phyloP scores from a whole-genome alignment of 2,329 filamentous ascomycete genomes.

The Xylariaceae sp. region DNA sequence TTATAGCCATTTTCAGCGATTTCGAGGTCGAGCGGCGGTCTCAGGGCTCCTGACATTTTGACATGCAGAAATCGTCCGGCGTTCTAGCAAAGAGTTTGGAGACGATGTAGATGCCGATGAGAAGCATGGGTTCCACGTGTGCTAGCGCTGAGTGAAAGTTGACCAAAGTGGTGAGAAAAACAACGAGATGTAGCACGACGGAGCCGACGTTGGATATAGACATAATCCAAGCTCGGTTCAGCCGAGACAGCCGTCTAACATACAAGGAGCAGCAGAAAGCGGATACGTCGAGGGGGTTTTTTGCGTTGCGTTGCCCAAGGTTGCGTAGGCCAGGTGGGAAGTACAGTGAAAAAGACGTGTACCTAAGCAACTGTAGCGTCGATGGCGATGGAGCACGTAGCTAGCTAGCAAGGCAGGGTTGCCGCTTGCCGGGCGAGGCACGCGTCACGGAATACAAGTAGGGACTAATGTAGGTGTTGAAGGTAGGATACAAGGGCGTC shows the following conservation, averaged over 20 bases:
- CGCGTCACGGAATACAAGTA: no score
- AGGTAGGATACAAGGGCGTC: no score
- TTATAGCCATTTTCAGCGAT: slow-evolving; percentile 22
- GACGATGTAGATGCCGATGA: slow-evolving; percentile 44
- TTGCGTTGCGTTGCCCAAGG: no score
- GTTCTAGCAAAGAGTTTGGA: slow-evolving; percentile 43
- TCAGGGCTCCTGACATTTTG: slow-evolving; percentile 22
- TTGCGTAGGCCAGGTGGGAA: no score
- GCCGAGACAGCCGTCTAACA: not conserved
- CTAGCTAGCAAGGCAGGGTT: no score
- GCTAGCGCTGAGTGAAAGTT: slow-evolving; percentile 49
- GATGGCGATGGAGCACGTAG: no score
- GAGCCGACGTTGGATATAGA: slow-evolving; percentile 48
- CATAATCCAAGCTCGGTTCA: slow-evolving; percentile 30
- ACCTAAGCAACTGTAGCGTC: no score
- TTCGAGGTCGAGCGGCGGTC: slow-evolving; percentile 13
- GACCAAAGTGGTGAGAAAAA: slow-evolving; percentile 50
- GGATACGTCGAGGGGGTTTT: no score
- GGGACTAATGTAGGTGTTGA: no score
- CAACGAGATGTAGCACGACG: slow-evolving; percentile 46
- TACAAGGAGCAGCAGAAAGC: no score
- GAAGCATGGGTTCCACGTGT: slow-evolving; percentile 41
- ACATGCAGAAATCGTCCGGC: slow-evolving; percentile 42
- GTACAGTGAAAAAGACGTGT: no score
- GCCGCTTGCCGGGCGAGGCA: no score